Conservation (phyloP, 1,284 basidiomycete genomes). For the Waitea zeae region DNA sequence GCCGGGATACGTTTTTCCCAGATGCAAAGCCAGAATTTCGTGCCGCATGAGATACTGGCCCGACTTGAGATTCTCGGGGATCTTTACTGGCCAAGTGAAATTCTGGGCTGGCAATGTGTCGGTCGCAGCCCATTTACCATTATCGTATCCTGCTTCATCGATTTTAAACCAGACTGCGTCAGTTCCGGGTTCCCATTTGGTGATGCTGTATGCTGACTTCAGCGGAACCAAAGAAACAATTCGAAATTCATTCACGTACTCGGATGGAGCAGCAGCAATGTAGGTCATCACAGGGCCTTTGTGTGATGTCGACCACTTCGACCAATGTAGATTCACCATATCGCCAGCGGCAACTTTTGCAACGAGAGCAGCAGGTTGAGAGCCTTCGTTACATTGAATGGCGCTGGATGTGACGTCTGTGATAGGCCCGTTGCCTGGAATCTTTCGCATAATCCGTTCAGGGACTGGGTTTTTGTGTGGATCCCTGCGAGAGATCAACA, state of each 20-base stretch:
- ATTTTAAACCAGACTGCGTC: constrained; percentile 33
- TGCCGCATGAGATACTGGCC: constrained; percentile 33
- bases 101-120: constrained; percentile 20
- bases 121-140: constrained; percentile 26
- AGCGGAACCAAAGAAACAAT: neutral
- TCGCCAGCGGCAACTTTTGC: constrained; percentile 27
- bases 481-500: constrained; percentile 11
- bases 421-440: constrained; percentile 24
- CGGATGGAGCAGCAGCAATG: constrained; percentile 14
- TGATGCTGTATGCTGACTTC: constrained; percentile 24
- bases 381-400: constrained; percentile 25
- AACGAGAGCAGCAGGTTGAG: constrained; percentile 20
- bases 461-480: constrained; percentile 20
- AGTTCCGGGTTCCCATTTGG: constrained; percentile 23
- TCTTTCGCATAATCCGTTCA: constrained; percentile 25
- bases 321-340: constrained; percentile 26
- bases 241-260: neutral
- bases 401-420: constrained; percentile 12
- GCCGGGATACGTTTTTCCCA: constrained; percentile 13
- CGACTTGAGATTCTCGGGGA: constrained; percentile 22
- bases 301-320: constrained; percentile 28
- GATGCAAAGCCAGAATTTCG: constrained; percentile 27
- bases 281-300: constrained; percentile 29
- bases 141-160: constrained; percentile 22
- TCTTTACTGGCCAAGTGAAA: constrained; percentile 25